Conservation (phyloP, 139 green algal species). For the Tetraselmis striata region DNA sequence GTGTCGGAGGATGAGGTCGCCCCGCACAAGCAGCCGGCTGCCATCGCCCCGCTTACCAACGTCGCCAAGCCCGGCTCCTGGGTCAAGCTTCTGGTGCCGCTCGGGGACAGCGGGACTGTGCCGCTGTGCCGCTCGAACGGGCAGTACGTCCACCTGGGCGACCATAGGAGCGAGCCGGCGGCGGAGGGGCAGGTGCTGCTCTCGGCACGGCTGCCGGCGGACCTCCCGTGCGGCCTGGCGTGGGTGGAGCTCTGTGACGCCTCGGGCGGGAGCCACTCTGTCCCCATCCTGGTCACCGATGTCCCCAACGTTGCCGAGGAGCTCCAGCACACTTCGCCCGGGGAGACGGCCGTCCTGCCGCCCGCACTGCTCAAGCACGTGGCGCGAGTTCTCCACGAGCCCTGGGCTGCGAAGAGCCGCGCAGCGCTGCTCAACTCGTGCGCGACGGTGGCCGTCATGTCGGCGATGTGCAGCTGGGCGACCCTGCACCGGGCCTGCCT, state of each 20-base stretch:
- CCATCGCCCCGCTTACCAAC: too few species aligned
- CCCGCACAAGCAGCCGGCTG: too few species aligned
- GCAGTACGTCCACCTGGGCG: not conserved
- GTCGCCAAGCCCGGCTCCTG: too few species aligned
- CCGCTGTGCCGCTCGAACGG: not conserved
- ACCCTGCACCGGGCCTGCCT: not conserved
- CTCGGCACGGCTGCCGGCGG: not conserved
- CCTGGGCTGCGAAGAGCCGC: not conserved
- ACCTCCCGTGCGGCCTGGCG: not conserved
- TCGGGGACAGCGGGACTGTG: too few species aligned
- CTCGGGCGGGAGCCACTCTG: not conserved
- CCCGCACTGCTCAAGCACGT: not conserved
- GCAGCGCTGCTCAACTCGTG: not conserved
- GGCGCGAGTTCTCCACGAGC: not conserved
- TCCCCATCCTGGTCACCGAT: not conserved
- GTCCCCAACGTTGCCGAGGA: not conserved
- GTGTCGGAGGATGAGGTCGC: not conserved
- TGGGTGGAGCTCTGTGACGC: not conserved
- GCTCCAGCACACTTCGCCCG: not conserved
- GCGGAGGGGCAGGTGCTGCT: not conserved
- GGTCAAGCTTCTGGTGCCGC: too few species aligned
- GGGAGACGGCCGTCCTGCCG: not conserved
- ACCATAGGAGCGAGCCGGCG: not conserved
- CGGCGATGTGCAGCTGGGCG: not conserved
- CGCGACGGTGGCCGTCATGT: not conserved